Percentiles rank a stretch among this genome's conserved stretches.
Conservation (phyloP, 441 rosid genomes). For the Syzygium syzygioides region DNA sequence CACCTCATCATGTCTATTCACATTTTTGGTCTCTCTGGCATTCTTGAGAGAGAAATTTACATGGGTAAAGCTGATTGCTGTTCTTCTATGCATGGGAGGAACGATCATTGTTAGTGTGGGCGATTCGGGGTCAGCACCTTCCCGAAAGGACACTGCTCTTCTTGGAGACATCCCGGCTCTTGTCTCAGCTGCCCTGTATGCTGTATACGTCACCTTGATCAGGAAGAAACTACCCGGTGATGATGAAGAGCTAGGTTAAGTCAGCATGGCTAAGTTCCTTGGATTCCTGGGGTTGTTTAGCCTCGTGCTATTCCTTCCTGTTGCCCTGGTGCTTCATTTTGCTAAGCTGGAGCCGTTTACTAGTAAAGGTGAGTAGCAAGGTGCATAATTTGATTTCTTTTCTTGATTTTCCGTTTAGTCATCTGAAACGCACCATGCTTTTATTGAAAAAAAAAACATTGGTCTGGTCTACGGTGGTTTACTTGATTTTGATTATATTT, state of each 20-base stretch:
- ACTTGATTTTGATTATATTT: not conserved
- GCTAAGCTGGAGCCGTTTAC: conserved; percentile 62
- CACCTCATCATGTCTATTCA: conserved; percentile 85
- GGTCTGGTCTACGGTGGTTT: not conserved
- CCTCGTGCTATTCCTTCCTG: conserved; percentile 66
- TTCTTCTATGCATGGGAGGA: conserved; percentile 92
- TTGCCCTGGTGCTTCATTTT: conserved; percentile 59
- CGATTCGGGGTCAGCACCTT: conserved; percentile 37
- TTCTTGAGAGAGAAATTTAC: conserved; percentile 87
- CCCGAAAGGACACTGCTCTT: conserved; percentile 37
- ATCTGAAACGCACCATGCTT: not conserved
- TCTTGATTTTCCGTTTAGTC: not conserved
- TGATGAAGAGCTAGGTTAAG: conserved; percentile 64
- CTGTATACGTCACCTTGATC: conserved; percentile 84
- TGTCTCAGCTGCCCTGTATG: conserved; percentile 65
- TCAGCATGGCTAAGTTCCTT: conserved; percentile 87
- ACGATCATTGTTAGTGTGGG: conserved; percentile 85
- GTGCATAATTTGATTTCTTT: not conserved
- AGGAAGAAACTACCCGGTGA: conserved; percentile 75
- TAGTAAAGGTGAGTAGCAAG: conserved; percentile 56
- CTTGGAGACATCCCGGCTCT: conserved; percentile 81
- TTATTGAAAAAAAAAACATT: not conserved
- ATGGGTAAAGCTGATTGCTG: conserved; percentile 78
- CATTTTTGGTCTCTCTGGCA: conserved; percentile 68
- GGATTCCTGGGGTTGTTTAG: conserved; percentile 91